Evolutionary conservation across 2,329 filamentous ascomycete genomes (phyloP), one percentile per base, ranked within the genome.

Genomic region (Penicillium griseofulvum): DNA sequence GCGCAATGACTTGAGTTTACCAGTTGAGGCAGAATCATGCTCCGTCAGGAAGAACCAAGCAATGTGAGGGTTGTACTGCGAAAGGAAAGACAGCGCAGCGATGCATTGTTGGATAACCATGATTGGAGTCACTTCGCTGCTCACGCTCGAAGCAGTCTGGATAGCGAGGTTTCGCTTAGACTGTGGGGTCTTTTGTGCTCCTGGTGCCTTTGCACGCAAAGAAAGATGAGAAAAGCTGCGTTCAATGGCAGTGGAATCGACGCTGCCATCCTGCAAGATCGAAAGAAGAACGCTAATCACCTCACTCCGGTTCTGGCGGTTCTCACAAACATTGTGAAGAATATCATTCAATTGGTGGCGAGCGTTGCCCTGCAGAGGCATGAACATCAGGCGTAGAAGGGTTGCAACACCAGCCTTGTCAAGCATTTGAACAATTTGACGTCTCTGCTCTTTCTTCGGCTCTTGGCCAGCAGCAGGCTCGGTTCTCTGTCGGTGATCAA

Each of bases 321-420:
- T 99, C 74, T 96, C 89, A 69, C 91, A 97, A 26, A 97, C 87
- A 63, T 96, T 91, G 59, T 90, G 86, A 49, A 99, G 86, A 50
- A 99, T 90, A 52, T 88, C 87, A 70, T 94, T 93, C 50, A 99
- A 81, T 56, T 91, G 89, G 58, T 83, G 85, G 62, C 91, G 90
- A 46, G 94, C 88, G 58, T 90, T 94, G 22, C 90, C 90, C 61
- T 93, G 90, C 62, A 97, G 90, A 45, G 90, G 89, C 65, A 97
- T 91, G 72, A 99, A 99, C 93, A 99, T 97, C 10, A 99, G 83
- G n/a, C 95, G 90, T 41, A 99, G 81, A 33, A 99, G 79, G n/a
- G 94, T 97, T 26, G 95, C 94, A 62, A 99, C 87, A 26, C 95
- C 94, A 44, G 92, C 84, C 75, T 96, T 97, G 74, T 99, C 94